A percentile compares a stretch with the other conserved stretches of the same genome.
phyloP scores from a whole-genome alignment of 23 red algal genomes.

The Gracilaria caudata region DNA sequence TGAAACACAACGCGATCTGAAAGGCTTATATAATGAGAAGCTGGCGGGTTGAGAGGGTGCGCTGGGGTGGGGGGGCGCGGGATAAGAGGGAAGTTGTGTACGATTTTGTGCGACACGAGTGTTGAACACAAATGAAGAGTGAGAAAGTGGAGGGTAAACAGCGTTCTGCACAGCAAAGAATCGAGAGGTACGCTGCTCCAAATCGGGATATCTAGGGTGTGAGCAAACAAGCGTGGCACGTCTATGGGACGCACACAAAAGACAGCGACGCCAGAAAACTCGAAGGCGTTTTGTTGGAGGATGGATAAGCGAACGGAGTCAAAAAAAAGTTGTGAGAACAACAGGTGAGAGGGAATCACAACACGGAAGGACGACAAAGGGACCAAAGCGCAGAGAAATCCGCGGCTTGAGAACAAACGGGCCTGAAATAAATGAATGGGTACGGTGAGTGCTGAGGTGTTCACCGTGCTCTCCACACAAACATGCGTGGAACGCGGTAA shows the following conservation, averaged over 20 bases:
- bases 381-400: too few relatives aligned
- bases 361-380: too few relatives aligned
- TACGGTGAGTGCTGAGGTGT: too few relatives aligned
- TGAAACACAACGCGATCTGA: background rate
- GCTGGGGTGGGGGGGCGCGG: background rate
- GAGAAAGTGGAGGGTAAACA: background rate
- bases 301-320: background rate
- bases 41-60: background rate
- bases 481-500: too few relatives aligned
- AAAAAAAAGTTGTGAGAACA: background rate
- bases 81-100: background rate
- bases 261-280: background rate
- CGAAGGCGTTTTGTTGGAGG: slow-evolving; percentile 2
- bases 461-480: too few relatives aligned
- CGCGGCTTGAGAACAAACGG: too few relatives aligned
- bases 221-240: background rate
- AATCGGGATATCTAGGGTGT: background rate
- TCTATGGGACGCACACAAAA: background rate
- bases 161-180: background rate
- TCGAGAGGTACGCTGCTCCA: background rate
- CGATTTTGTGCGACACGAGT: background rate
- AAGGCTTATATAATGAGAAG: background rate
- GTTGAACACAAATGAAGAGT: background rate
- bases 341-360: background rate
- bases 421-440: too few relatives aligned